A percentile compares a stretch with the other conserved stretches of the same genome.
phyloP scores from a whole-genome alignment of 768 basidiomycete species.

The Cystobasidium onofrii region DNA sequence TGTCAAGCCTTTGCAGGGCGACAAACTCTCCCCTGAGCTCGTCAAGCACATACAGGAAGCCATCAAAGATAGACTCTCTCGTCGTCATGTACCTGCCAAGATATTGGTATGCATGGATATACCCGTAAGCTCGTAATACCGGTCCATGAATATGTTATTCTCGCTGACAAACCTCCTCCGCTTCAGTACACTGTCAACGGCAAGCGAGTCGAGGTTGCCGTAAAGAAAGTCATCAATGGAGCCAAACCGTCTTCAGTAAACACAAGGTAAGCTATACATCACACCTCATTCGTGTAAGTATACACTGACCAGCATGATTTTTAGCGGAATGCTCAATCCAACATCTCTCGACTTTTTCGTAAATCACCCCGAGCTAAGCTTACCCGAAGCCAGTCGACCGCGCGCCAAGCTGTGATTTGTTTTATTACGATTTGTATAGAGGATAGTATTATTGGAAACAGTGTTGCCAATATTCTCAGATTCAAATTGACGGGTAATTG shows the following conservation, averaged over 20 bases:
- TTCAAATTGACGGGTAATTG: too few species aligned
- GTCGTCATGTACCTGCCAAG: conserved; percentile 40
- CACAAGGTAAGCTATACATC: conserved; percentile 31
- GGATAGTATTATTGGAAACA: too few species aligned
- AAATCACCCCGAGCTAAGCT: conserved; percentile 38
- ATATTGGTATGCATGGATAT: conserved; percentile 35
- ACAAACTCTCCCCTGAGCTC: conserved; percentile 24
- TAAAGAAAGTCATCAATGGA: conserved; percentile 40
- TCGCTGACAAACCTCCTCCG: not conserved
- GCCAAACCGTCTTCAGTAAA: conserved; percentile 33
- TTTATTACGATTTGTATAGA: not conserved
- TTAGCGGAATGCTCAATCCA: conserved; percentile 33
- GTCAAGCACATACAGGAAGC: conserved; percentile 34
- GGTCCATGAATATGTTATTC: not conserved
- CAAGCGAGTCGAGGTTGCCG: conserved; percentile 39
- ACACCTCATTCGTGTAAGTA: not conserved
- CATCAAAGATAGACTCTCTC: conserved; percentile 35
- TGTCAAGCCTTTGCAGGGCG: conserved; percentile 36
- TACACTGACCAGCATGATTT: not conserved
- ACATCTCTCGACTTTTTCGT: conserved; percentile 38
- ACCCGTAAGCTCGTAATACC: not conserved
- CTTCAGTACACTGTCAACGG: conserved; percentile 39
- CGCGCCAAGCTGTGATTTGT: not conserved
- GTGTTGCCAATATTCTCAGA: too few species aligned
- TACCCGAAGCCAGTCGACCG: not conserved